Conservation (phyloP, 2,329 filamentous ascomycete genomes). For the Epichloe glyceriae region DNA sequence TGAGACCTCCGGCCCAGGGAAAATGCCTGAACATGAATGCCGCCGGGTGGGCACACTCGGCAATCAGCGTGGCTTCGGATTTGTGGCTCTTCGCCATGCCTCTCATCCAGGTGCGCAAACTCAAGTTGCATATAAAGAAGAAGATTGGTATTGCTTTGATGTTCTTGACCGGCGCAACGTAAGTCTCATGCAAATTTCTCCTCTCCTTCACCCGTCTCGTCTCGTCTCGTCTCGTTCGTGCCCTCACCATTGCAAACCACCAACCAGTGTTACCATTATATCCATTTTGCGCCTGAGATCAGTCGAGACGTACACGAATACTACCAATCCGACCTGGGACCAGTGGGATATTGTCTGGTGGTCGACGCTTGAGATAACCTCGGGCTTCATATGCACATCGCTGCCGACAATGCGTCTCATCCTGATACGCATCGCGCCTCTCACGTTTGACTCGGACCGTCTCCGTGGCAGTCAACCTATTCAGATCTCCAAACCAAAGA, state of each 20-base stretch:
- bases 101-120: neutral
- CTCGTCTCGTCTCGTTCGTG: neutral
- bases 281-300: conserved; percentile 3
- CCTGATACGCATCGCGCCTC: conserved; percentile 1
- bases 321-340: conserved; percentile 3
- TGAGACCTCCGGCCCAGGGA: neutral
- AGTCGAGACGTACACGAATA: neutral
- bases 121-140: conserved; percentile 3
- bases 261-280: conserved; percentile 1
- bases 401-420: conserved; percentile 1
- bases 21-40: neutral
- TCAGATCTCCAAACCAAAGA: neutral
- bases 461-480: neutral
- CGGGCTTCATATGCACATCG: conserved; percentile 4
- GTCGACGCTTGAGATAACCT: conserved; percentile 2
- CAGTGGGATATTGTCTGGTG: conserved; percentile 1
- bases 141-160: conserved; percentile 4
- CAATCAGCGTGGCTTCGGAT: neutral
- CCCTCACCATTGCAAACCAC: neutral
- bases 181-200: neutral
- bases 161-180: conserved; percentile 4
- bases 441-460: neutral
- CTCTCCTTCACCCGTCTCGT: neutral
- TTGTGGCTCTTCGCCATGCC: conserved; percentile 4
- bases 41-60: neutral